Percentiles rank a stretch among this genome's conserved stretches.
Evolutionary conservation across 1,284 basidiomycete genomes (phyloP).

Genomic region (Leccinum pseudoinsigne): DNA sequence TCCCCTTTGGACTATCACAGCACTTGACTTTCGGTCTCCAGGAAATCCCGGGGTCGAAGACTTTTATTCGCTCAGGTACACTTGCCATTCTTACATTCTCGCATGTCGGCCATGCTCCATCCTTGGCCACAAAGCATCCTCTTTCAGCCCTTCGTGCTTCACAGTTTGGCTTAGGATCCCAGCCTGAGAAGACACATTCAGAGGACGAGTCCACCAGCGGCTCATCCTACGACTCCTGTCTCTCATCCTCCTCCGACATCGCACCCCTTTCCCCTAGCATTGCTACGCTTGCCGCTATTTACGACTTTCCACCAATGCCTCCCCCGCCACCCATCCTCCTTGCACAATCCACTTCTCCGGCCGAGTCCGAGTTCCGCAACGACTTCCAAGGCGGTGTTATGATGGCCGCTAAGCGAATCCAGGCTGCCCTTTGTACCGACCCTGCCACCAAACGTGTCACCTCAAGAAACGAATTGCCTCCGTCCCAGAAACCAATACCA

Average conservation of each 20-base stretch:
- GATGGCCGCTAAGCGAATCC: conserved; percentile 62
- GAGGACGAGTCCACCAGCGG: conserved; percentile 43
- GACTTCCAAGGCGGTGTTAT: conserved; percentile 61
- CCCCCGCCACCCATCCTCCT: conserved; percentile 44
- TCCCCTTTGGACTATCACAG: not conserved
- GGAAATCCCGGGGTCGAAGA: conserved; percentile 63
- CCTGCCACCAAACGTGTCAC: conserved; percentile 35
- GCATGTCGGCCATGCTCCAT: conserved; percentile 54
- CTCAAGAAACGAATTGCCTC: conserved; percentile 27
- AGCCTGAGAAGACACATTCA: conserved; percentile 45
- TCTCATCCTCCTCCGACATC: conserved; percentile 32
- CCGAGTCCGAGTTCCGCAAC: conserved; percentile 30
- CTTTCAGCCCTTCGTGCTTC: conserved; percentile 12
- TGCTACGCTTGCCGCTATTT: conserved; percentile 51
- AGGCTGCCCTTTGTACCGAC: conserved; percentile 45
- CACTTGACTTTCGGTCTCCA: not conserved
- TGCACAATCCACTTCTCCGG: conserved; percentile 25
- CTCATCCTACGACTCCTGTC: conserved; percentile 42
- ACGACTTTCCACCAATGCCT: conserved; percentile 57
- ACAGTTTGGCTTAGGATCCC: conserved; percentile 40
- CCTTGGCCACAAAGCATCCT: conserved; percentile 15
- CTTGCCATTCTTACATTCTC: conserved; percentile 53
- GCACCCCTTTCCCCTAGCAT: conserved; percentile 42
- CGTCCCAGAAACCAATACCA: conserved; percentile 46
- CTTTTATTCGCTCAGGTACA: conserved; percentile 47